Base-by-base conservation (phyloP, 345 rosid genomes). In the Salix brachista region DNA sequence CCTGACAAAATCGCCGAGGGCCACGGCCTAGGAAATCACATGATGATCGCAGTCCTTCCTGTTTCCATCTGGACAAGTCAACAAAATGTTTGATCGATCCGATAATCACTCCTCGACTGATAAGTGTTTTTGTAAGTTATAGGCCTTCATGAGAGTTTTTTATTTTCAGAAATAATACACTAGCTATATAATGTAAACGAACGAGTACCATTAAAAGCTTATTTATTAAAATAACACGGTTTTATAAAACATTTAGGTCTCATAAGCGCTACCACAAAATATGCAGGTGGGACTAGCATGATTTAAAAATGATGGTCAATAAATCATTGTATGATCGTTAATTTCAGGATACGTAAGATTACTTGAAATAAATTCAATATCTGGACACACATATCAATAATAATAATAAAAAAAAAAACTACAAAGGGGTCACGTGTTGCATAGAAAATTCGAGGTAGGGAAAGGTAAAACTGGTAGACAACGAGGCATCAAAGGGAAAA, bases 31-130 rank as follows among this genome's bases (percentile, higher is more conserved):
- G 6, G 8, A 16, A 54, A 70, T 69, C 64, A 30, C 70, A 70
- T 70, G 74, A 46, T 69, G n/a, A 30, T 61, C 69, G n/a, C 16
- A 30, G 70, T 60, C 69, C 19, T 44, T 60, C 28, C 19, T 52
- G 65, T 52, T 8, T 23, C 69, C 69, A 64, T 41, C 64, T 71
- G 46, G 6, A 41, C 14, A 30, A 44, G 25, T 70, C 26, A 16
- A 19, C 23, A 16, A 70, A n/a, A 61, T 70, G 30, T 14, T 36
- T 42, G 30, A n/a, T 69, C 64, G 8, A 61, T 44, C 50, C 65
- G 28, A 70, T 77, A 60, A 70, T 77, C 70, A 64, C 75, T 70
- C 75, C 74, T 17, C 14, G 8, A 5, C 21, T 36, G 11, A 21
- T n/a, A n/a, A 14, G 66, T 26, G 5, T 48, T 26, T 65, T 6